A percentile compares a stretch with the other conserved stretches of the same genome.
phyloP scores from a whole-genome alignment of 2,329 filamentous ascomycete species.

The Aureobasidium vineae region DNA sequence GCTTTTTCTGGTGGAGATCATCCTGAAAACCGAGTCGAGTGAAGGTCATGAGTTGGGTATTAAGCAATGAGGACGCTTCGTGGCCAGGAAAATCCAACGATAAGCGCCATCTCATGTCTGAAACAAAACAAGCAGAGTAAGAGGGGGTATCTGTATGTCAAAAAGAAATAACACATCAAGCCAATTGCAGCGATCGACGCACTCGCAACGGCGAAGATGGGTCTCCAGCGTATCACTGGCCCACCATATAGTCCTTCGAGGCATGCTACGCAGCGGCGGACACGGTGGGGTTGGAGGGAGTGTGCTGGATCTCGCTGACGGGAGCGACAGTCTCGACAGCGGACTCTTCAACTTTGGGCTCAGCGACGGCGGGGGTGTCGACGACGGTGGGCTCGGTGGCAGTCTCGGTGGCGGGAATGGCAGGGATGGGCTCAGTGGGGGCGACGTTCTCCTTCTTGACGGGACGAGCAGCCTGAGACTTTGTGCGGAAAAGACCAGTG shows the following conservation, averaged over 20 bases:
- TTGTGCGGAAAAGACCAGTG: conserved; percentile 41
- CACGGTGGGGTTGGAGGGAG: conserved; percentile 33
- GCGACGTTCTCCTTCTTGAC: conserved; percentile 39
- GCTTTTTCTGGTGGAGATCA: conserved; percentile 4
- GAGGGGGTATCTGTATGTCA: conserved; percentile 28
- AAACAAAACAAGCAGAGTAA: conserved; percentile 24
- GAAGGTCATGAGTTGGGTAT: conserved; percentile 31
- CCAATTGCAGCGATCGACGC: conserved; percentile 29
- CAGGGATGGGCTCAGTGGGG: conserved; percentile 33
- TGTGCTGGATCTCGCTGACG: conserved; percentile 32
- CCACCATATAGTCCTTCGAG: conserved; percentile 29
- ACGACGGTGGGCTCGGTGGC: conserved; percentile 10
- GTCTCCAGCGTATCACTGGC: conserved; percentile 23
- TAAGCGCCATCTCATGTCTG: conserved; percentile 10
- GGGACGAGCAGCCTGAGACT: conserved; percentile 44
- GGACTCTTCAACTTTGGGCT: conserved; percentile 30
- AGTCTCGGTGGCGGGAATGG: conserved; percentile 23
- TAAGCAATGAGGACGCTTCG: conserved; percentile 29
- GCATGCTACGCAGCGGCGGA: conserved; percentile 37
- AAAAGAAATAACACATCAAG: conserved; percentile 27
- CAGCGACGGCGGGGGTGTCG: conserved; percentile 15
- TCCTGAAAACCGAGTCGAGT: conserved; percentile 14
- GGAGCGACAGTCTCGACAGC: conserved; percentile 34
- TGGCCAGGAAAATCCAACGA: conserved; percentile 23
- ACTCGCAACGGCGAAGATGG: conserved; percentile 20